phyloP scores from a whole-genome alignment of 768 basidiomycete species.

The Cyclocybe aegerita region DNA sequence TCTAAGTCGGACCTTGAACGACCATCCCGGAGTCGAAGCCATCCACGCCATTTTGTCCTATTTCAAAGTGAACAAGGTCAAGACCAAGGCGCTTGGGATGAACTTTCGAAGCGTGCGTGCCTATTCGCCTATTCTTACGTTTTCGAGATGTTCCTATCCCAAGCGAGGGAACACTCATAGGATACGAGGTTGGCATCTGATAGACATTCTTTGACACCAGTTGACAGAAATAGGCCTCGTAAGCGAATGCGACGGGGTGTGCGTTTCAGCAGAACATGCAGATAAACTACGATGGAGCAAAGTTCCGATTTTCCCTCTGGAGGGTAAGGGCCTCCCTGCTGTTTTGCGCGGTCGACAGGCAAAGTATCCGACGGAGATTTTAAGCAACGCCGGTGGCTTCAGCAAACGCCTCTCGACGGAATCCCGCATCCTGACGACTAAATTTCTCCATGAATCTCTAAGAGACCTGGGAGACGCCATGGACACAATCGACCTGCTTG shows the following conservation, averaged over 20 bases:
- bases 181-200: not conserved
- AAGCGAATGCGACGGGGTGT: conserved; percentile 41
- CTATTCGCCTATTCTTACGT: no score
- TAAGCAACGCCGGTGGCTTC: conserved; percentile 30
- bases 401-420: conserved; percentile 35
- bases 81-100: conserved; percentile 39
- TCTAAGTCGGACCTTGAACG: conserved; percentile 18
- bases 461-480: conserved; percentile 34
- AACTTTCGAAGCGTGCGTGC: conserved; percentile 40
- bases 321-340: conserved; percentile 23
- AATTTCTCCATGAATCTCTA: conserved; percentile 32
- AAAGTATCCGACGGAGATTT: conserved; percentile 35
- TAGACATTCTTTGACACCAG: conserved; percentile 21
- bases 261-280: conserved; percentile 39
- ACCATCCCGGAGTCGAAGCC: conserved; percentile 44
- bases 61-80: conserved; percentile 37
- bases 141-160: not conserved
- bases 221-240: conserved; percentile 41
- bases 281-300: conserved; percentile 31
- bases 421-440: conserved; percentile 29
- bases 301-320: conserved; percentile 23
- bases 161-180: not conserved
- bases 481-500: conserved; percentile 34
- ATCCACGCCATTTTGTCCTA: conserved; percentile 47
- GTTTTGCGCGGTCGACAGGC: conserved; percentile 35